A percentile compares a stretch with the other conserved stretches of the same genome.
These are phyloP conservation scores for Inga leiocalycina DNA, from an alignment of 306 rosid species.

Conservation along the genomic window DNA sequence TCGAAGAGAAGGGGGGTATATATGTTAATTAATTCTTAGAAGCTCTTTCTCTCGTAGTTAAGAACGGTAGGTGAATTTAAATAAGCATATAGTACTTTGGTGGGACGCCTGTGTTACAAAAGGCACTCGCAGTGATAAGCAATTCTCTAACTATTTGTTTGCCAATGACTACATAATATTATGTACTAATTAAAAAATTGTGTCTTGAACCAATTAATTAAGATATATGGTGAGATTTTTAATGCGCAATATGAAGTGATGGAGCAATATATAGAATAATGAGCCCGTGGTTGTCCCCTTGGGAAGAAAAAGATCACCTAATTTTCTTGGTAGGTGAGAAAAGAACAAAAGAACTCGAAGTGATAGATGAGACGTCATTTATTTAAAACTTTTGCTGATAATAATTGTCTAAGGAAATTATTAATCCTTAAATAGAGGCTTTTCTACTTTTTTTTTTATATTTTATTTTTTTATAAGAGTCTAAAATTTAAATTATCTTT, in stretches of 20 bases:
- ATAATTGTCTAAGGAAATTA: not conserved
- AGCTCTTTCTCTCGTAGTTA: not conserved
- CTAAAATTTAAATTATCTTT: no score
- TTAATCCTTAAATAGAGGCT: not conserved
- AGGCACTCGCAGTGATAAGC: not conserved
- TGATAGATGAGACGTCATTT: not conserved
- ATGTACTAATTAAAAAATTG: not conserved
- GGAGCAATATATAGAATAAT: not conserved
- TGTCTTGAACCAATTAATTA: not conserved
- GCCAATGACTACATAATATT: no score
- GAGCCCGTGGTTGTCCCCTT: not conserved
- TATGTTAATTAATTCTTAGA: no score
- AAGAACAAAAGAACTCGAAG: not conserved
- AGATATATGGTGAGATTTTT: not conserved
- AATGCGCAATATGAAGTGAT: not conserved
- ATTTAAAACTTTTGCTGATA: not conserved
- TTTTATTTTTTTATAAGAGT: no score
- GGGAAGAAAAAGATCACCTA: not conserved
- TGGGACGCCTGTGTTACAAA: not conserved
- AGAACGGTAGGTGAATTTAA: not conserved
- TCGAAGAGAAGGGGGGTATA: no score
- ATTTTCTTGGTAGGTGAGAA: slow-evolving; percentile 2
- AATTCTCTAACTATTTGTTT: not conserved
- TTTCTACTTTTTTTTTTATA: not conserved
- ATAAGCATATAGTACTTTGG: not conserved